A percentile compares a stretch with the other conserved stretches of the same genome.
These are phyloP conservation scores for Tricholoma matsutake DNA, from an alignment of 768 basidiomycete genomes.

Conservation along the genomic window DNA sequence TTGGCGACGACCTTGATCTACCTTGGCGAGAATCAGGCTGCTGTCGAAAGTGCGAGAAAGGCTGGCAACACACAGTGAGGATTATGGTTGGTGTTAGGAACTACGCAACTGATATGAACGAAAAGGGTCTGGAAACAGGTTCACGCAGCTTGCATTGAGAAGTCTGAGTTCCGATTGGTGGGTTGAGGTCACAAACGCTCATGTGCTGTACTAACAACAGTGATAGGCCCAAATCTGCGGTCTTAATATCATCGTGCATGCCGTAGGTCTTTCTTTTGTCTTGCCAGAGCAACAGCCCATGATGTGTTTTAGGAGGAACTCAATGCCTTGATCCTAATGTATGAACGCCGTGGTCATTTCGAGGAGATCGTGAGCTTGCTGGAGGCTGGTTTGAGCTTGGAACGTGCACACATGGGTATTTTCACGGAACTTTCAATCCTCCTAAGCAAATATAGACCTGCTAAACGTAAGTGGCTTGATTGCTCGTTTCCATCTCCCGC, in stretches of 20 bases:
- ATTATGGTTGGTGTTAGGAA: background rate
- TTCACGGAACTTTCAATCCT: constrained; percentile 93
- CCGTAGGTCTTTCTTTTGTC: constrained; percentile 34
- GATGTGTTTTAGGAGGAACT: constrained; percentile 64
- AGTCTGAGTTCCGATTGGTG: constrained; percentile 90
- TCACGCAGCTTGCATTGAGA: constrained; percentile 97
- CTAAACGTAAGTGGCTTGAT: constrained; percentile 63
- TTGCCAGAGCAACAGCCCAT: constrained; percentile 5
- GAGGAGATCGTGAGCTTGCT: constrained; percentile 89
- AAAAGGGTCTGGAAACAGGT: constrained; percentile 99
- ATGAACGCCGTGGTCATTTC: constrained; percentile 90
- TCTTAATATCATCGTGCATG: constrained; percentile 96
- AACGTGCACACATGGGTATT: constrained; percentile 98
- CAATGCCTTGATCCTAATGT: constrained; percentile 67
- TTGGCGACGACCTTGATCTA: constrained; percentile 98
- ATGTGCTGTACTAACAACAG: background rate
- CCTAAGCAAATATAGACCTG: constrained; percentile 93
- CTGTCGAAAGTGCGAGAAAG: constrained; percentile 98
- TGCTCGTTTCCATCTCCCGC: background rate
- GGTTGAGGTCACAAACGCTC: constrained; percentile 19
- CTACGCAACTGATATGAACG: constrained; percentile 9
- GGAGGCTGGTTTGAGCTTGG: constrained; percentile 94
- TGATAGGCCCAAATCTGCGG: constrained; percentile 93
- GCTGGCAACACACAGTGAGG: constrained; percentile 97
- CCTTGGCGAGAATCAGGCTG: constrained; percentile 95